Evolutionary conservation across 495 filamentous ascomycete species (phyloP), one percentile per base, ranked within the genome.

Genomic region (Daldinia decipiens): DNA sequence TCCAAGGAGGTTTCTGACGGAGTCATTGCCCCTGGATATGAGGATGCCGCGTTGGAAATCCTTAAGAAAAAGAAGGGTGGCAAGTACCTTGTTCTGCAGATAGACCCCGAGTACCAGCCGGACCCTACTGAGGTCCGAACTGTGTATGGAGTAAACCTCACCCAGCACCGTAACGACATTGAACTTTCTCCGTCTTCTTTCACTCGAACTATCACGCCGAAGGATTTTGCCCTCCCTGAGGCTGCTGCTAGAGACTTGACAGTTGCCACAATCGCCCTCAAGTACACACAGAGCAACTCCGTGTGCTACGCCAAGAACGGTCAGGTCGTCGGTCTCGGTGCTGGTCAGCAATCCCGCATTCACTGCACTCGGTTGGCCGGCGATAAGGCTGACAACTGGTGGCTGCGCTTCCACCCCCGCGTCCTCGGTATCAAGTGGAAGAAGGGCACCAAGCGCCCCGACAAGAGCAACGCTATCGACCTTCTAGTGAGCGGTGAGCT

Each of bases 371-470:
- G 95, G 68, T 87, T 99, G 45, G 95, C 95, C n/a, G 95, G 96
- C 69, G 95, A 97, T 83, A 99, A 99, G 85, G 93, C 94, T 54
- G 95, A 99, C 81, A 97, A 95, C 85, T 99, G 95, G 95, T 99
- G 95, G 95, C 90, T 98, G 83, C 90, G 95, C 73, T 98, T 97
- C 87, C 91, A 97, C 83, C 90, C 93, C 57, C 91, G 92, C 38
- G 89, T 94, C 6, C 84, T 97, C 34, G 85, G 85, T 76, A 88
- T 98, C 79, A 93, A 95, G 83, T 99, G 92, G 91, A 98, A 97
- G 88, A 93, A 95, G 80, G 95, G 95, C 59, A 92, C 91, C 74
- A 98, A 98, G 87, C 88, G 96, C 45, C 87, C 95, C 39, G 95
- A 98, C 78, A 99, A 98, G 86, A 94, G 90, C 86, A 99, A 99